phyloP scores from a whole-genome alignment of 768 basidiomycete species.

The Tylopilus balloui region DNA sequence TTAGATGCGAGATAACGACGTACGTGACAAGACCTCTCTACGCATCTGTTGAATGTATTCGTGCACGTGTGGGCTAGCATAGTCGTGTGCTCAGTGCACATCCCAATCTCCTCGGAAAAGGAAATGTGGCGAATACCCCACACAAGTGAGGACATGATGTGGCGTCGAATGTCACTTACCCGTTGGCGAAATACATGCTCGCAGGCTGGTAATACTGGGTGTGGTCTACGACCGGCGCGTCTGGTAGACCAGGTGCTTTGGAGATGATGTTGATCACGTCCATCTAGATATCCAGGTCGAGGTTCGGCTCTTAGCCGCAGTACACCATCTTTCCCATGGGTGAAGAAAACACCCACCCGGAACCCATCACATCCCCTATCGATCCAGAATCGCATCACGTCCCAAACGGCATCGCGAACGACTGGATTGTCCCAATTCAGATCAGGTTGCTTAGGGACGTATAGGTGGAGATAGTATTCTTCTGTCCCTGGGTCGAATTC shows the following conservation, averaged over 20 bases:
- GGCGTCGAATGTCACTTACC: constrained; percentile 40
- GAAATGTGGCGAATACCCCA: constrained; percentile 3
- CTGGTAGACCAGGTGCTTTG: constrained; percentile 58
- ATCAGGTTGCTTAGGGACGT: constrained; percentile 64
- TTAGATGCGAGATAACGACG: constrained; percentile 20
- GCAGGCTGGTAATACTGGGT: constrained; percentile 51
- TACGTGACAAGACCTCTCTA: constrained; percentile 53
- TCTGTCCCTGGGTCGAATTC: constrained; percentile 58
- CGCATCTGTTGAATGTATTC: constrained; percentile 69
- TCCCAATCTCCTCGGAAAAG: background rate
- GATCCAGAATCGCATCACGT: constrained; percentile 72
- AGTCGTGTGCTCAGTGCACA: background rate
- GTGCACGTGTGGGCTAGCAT: constrained; percentile 56
- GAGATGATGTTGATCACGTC: constrained; percentile 69
- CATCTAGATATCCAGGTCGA: constrained; percentile 39
- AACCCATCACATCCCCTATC: constrained; percentile 73
- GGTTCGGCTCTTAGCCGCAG: constrained; percentile 3
- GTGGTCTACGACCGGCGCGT: constrained; percentile 55
- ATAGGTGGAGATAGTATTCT: constrained; percentile 74
- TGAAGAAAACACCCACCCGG: constrained; percentile 41
- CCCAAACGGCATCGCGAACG: constrained; percentile 54
- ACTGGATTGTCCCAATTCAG: constrained; percentile 72
- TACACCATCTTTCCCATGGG: background rate
- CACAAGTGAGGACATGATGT: too few species aligned
- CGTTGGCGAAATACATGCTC: constrained; percentile 52